phyloP scores from a whole-genome alignment of 192 early-diverging fungal species.

The Coemansia sp. region DNA sequence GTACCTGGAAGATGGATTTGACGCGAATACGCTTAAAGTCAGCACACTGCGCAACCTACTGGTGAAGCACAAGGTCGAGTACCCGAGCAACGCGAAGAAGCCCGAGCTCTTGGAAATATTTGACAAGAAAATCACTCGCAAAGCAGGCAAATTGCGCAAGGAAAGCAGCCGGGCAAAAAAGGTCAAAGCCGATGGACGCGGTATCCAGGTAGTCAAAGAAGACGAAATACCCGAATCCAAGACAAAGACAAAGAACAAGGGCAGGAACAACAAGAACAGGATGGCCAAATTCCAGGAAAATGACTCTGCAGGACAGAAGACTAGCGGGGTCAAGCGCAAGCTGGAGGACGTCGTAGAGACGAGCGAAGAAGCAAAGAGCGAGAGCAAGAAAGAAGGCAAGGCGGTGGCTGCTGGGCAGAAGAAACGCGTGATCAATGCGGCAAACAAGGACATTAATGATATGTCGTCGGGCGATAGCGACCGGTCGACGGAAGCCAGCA shows the following conservation, averaged over 20 bases:
- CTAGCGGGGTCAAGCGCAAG: slow-evolving; percentile 40
- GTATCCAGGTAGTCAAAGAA: slow-evolving; percentile 29
- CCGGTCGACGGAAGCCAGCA: not conserved
- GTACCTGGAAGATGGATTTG: slow-evolving; percentile 51
- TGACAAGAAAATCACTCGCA: slow-evolving; percentile 15
- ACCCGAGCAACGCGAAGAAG: slow-evolving; percentile 48
- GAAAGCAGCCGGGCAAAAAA: slow-evolving; percentile 28
- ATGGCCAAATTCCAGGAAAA: not conserved
- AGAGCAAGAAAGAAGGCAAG: not conserved
- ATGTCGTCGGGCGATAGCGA: not conserved
- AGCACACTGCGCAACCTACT: slow-evolving; percentile 38
- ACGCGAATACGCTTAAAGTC: slow-evolving; percentile 44
- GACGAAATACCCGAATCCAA: not conserved
- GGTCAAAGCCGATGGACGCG: slow-evolving; percentile 30
- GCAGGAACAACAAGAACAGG: no score
- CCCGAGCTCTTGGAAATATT: slow-evolving; percentile 35
- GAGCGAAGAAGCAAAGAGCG: not conserved
- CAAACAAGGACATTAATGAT: not conserved
- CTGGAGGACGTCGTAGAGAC: slow-evolving; percentile 24
- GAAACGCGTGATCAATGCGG: not conserved
- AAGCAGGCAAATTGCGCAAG: slow-evolving; percentile 42
- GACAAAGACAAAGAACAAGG: not conserved
- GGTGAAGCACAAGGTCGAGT: slow-evolving; percentile 43
- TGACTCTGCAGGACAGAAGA: not conserved
- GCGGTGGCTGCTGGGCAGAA: not conserved